phyloP scores from a whole-genome alignment of 352 stramenopile genomes.

The Phytophthora pinifolia region DNA sequence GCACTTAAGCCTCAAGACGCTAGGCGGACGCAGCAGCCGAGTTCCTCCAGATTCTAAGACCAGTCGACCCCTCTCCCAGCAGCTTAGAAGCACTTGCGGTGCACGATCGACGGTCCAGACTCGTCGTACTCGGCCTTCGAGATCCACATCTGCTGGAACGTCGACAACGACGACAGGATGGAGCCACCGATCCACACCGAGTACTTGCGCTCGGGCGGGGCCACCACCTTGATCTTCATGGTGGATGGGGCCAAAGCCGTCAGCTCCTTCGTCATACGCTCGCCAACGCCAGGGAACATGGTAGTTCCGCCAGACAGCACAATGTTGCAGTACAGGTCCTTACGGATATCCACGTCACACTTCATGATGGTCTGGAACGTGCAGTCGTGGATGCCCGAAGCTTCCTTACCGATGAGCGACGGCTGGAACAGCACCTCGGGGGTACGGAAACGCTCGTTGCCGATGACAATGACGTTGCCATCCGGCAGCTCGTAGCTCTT shows the following conservation, averaged over 20 bases:
- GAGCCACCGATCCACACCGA: slow-evolving; percentile 98
- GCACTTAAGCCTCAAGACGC: slow-evolving; percentile 38
- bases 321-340: slow-evolving; percentile 96
- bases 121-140: slow-evolving; percentile 98
- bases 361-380: slow-evolving; percentile 87
- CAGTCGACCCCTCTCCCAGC: slow-evolving; percentile 19
- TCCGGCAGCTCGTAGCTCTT: slow-evolving; percentile 98
- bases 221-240: slow-evolving; percentile 97
- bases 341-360: slow-evolving; percentile 91
- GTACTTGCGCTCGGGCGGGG: slow-evolving; percentile 94
- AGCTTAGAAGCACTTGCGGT: slow-evolving; percentile 95
- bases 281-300: slow-evolving; percentile 95
- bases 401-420: slow-evolving; percentile 91
- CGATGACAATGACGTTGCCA: slow-evolving; percentile 97
- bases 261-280: slow-evolving; percentile 95
- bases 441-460: slow-evolving; percentile 95
- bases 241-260: slow-evolving; percentile 83
- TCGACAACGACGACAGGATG: slow-evolving; percentile 96
- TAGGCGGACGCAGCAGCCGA: neutral
- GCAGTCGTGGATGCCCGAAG: slow-evolving; percentile 79
- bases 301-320: slow-evolving; percentile 96
- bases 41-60: slow-evolving; percentile 33
- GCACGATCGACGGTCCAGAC: slow-evolving; percentile 94
- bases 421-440: slow-evolving; percentile 97
- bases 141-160: slow-evolving; percentile 99